A percentile compares a stretch with the other conserved stretches of the same genome.
These are phyloP conservation scores for Bombardia bombarda DNA, from an alignment of 495 filamentous ascomycete species.

Conservation along the genomic window DNA sequence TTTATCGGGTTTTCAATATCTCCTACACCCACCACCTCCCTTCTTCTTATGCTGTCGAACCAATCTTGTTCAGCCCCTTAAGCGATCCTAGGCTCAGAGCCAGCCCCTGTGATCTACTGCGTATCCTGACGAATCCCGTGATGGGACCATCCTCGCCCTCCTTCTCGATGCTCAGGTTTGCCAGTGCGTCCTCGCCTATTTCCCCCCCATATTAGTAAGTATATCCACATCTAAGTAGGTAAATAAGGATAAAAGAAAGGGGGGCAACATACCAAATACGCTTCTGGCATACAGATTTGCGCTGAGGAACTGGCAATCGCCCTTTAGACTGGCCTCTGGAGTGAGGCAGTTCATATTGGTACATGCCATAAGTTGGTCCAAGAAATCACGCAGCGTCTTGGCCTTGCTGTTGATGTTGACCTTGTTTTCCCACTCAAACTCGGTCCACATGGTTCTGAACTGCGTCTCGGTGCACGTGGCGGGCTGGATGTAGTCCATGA, in stretches of 20 bases:
- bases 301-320: constrained; percentile 95
- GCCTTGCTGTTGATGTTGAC: constrained; percentile 99
- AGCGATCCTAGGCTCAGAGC: constrained; percentile 89
- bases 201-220: background rate
- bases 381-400: constrained; percentile 84
- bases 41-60: constrained; percentile 33
- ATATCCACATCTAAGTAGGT: background rate
- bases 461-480: constrained; percentile 95
- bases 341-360: constrained; percentile 99
- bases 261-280: constrained; percentile 82
- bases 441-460: constrained; percentile 99
- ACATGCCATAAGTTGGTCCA: constrained; percentile 90
- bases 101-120: constrained; percentile 92
- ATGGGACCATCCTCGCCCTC: constrained; percentile 92
- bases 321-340: constrained; percentile 91
- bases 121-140: constrained; percentile 97
- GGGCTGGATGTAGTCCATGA: constrained; percentile 99
- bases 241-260: background rate
- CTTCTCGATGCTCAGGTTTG: constrained; percentile 96
- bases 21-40: background rate
- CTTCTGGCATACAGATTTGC: constrained; percentile 96
- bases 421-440: constrained; percentile 99
- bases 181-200: constrained; percentile 93
- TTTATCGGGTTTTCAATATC: too few species aligned
- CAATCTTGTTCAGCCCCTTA: constrained; percentile 88